phyloP scores from a whole-genome alignment of 78 protist species.

The Dictyostelium purpureum region DNA sequence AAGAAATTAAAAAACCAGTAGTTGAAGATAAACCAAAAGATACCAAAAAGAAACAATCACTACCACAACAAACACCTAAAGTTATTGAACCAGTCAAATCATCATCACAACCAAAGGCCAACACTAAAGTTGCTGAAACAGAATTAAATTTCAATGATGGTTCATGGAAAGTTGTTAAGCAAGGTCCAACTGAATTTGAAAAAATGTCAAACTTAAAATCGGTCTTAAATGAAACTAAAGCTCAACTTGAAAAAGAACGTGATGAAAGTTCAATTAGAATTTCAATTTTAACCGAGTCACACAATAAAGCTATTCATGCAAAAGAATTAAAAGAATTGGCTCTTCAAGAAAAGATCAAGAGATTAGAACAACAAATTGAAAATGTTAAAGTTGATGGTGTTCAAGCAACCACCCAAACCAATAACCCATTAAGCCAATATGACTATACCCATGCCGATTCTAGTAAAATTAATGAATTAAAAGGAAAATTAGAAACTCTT shows the following conservation, averaged over 20 bases:
- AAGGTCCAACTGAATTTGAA: slow-evolving; percentile 39
- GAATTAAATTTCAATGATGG: slow-evolving; percentile 25
- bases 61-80: neutral
- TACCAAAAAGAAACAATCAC: neutral
- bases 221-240: neutral
- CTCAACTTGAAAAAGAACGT: slow-evolving; percentile 12
- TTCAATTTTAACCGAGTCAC: neutral
- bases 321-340: slow-evolving; percentile 1
- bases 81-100: neutral
- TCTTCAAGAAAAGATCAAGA: slow-evolving; percentile 17
- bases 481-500: neutral
- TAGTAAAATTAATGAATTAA: neutral
- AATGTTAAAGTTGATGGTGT: neutral
- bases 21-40: slow-evolving; percentile 26
- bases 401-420: slow-evolving; percentile 26
- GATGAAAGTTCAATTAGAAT: slow-evolving; percentile 35
- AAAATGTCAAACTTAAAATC: slow-evolving; percentile 18
- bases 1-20: neutral
- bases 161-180: slow-evolving; percentile 38
- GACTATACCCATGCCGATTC: neutral
- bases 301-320: neutral
- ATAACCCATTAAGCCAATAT: neutral
- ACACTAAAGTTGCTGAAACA: neutral
- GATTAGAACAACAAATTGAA: slow-evolving; percentile 30
- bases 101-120: neutral